Evolutionary conservation across 768 basidiomycete genomes (phyloP), one percentile per base, ranked within the genome.

Genomic region (Macrolepiota dolichaula): DNA sequence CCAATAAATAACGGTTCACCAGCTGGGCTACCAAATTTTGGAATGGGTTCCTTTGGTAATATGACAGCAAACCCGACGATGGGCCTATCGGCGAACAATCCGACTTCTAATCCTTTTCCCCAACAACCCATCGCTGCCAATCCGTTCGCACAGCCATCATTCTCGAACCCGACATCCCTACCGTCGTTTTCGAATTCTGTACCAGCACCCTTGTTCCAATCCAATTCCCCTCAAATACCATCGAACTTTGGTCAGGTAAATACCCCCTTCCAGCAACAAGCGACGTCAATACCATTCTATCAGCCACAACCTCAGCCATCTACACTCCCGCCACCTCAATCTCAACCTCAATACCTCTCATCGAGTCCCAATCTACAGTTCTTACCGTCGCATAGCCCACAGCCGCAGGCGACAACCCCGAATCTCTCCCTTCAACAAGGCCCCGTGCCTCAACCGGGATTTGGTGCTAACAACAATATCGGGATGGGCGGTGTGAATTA

Each of bases 361-460:
- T 68, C 75, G 1, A 75, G 76, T 55, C 75, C 77, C 3, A 55
- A 55, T 25, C 12, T 44, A 29, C 73, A 74, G 37, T 71, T 73
- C 51, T 67, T 66, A 32, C 15, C 57, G 15, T 73, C 74, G 10
- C 74, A 74, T 51, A 78, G 73, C 59, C 76, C 77, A 10, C 75
- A 77, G 62, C 66, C 67, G 4, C 72, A 71, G 25, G 35, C 51
- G 24, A 60, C 51, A 22, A 47, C 42, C 3, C 51, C 51, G 19
- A 51, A 51, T 17, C 27, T 37, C 15, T 24, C 25, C 27, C 32
- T n/a, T 17, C 46, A 57, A 35, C 64, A 42, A n/a, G 25, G 25
- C 47, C 22, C 57, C 22, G 15, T 15, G 11, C 32, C 22, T 10
- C 40, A 57, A 36, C 63, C 63, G n/a, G 55, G 60, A 46, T 46